Evolutionary conservation across 257 asterid species (phyloP), one percentile per base, ranked within the genome.

Genomic region (Buddleja alternifolia): DNA sequence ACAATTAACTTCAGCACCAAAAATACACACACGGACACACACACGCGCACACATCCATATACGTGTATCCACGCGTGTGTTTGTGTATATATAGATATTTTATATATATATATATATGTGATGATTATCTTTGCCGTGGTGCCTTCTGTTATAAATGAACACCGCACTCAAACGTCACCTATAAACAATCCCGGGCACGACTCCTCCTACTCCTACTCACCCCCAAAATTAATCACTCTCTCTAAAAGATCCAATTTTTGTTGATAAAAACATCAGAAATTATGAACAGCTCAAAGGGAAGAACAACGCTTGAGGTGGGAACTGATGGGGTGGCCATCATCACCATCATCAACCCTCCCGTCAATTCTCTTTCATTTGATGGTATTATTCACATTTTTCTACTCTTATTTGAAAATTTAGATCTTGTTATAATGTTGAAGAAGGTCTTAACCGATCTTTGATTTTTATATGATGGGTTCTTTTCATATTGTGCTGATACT

Each of bases 331-430:
- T 94, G 54, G 97, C 85, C 66, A 67, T 94, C 81, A 81, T 91
- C 85, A 89, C 97, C 77, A 82, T 94, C 85, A 76, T 84, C 80
- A 94, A 94, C 73, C 99, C 97, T 45, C 99, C 99, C 44, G 97
- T 89, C 58, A 94, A 94, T 84, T 94, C 99, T 66, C 97, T 94
- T 21, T 91, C 97, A 5, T 80, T 91, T 42, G 99, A 94, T 77
- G 99, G 99, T 93, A 88, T 17, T 36, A 5, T 29, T 29, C 6
- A 24, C 51, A 39, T 32, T 52, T 20, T 51, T 12, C n/a, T 10
- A 17, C 25, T 54, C 19, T 3, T 17, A 1, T 37, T 57, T 10
- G 8, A 14, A 42, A 42, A 34, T 48, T 68, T 11, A n/a, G 68
- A 63, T 77, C 61, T 14, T 54, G n/a, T 45, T 12, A 29, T 36